Evolutionary conservation across 352 stramenopile genomes (phyloP).

Genomic region (Plasmopara halstedii): DNA sequence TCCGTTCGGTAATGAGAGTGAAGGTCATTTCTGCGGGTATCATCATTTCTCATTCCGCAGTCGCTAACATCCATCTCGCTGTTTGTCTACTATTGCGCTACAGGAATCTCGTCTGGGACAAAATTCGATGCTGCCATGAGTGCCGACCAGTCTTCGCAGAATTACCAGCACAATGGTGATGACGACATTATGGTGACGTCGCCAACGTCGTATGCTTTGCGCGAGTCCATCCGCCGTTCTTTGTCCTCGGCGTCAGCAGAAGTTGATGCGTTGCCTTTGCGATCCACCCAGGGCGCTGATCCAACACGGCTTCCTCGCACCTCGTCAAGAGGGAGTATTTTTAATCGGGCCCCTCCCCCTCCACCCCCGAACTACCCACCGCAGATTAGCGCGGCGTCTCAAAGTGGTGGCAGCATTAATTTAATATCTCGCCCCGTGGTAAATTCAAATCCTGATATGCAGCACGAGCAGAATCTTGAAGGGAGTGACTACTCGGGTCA

Average conservation of each 20-base stretch:
- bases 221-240: constrained; percentile 71
- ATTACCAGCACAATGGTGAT: constrained; percentile 30
- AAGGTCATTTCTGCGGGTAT: constrained; percentile 10
- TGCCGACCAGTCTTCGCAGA: constrained; percentile 23
- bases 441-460: constrained; percentile 50
- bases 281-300: constrained; percentile 14
- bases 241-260: constrained; percentile 48
- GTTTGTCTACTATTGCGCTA: constrained; percentile 19
- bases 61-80: constrained; percentile 6
- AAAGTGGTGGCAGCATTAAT: constrained; percentile 6
- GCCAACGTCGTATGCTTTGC: constrained; percentile 65
- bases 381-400: constrained; percentile 15
- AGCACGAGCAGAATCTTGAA: constrained; percentile 29
- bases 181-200: constrained; percentile 80
- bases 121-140: constrained; percentile 36
- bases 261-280: constrained; percentile 23
- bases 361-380: constrained; percentile 47
- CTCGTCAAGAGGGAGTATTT: constrained; percentile 45
- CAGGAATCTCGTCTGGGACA: constrained; percentile 9
- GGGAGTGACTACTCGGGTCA: constrained; percentile 44
- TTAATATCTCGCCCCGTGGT: constrained; percentile 51
- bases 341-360: constrained; percentile 51
- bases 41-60: constrained; percentile 17
- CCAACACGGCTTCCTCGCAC: constrained; percentile 20
- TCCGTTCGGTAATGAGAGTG: constrained; percentile 14